Evolutionary conservation across 2,329 filamentous ascomycete genomes (phyloP).

Genomic region (Bipolaris cookei): DNA sequence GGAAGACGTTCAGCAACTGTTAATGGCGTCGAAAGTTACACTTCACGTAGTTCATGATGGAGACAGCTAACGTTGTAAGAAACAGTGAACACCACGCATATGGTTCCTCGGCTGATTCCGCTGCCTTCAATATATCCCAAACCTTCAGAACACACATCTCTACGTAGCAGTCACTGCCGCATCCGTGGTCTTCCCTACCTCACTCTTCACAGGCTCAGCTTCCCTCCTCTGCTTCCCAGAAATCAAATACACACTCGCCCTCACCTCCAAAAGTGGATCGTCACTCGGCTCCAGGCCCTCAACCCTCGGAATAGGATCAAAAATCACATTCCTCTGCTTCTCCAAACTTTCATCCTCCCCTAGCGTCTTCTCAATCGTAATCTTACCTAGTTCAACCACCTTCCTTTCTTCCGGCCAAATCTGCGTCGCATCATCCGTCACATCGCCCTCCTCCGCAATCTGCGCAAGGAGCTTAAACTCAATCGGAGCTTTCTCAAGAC

Average conservation of each 20-base stretch:
- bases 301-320: conserved; percentile 64
- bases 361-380: conserved; percentile 54
- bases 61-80: not conserved
- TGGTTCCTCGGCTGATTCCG: not conserved
- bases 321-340: conserved; percentile 62
- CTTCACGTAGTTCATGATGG: not conserved
- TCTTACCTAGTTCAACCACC: conserved; percentile 58
- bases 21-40: too few species aligned
- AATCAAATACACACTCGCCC: conserved; percentile 63
- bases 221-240: conserved; percentile 61
- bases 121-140: not conserved
- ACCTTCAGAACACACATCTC: not conserved
- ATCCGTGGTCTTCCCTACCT: conserved; percentile 1
- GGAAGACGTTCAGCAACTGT: too few species aligned
- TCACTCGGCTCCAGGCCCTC: conserved; percentile 59
- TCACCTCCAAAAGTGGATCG: conserved; percentile 63
- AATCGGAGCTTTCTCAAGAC: conserved; percentile 48
- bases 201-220: conserved; percentile 32
- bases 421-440: conserved; percentile 57
- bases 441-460: conserved; percentile 57
- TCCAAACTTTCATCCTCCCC: conserved; percentile 51
- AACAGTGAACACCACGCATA: not conserved
- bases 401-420: conserved; percentile 61
- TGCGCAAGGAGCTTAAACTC: conserved; percentile 59
- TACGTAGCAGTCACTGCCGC: conserved; percentile 13